phyloP scores from a whole-genome alignment of 1,284 basidiomycete species.

The Irpex lacteus region DNA sequence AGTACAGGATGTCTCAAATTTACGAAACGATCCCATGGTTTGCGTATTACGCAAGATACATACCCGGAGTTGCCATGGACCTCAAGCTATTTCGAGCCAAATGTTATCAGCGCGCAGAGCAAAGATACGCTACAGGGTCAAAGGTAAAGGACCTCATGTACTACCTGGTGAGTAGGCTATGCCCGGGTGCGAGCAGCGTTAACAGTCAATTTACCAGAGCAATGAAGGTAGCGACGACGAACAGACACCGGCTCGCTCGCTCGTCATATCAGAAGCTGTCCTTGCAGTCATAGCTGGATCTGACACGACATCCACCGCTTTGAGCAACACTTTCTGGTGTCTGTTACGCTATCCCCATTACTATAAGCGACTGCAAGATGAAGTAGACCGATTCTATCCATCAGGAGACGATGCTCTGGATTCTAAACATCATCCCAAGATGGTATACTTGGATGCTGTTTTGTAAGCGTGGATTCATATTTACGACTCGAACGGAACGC shows the following conservation, averaged over 20 bases:
- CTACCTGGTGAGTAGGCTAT: conserved; percentile 15
- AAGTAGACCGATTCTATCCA: conserved; percentile 41
- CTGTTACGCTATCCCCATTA: conserved; percentile 43
- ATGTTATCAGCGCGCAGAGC: conserved; percentile 27
- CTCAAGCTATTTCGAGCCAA: conserved; percentile 29
- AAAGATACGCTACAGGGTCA: conserved; percentile 33
- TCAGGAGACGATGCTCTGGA: conserved; percentile 19
- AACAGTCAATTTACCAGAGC: conserved; percentile 25
- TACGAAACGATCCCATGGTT: conserved; percentile 44
- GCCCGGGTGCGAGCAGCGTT: not conserved
- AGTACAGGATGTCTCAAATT: not conserved
- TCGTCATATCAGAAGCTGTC: conserved; percentile 42
- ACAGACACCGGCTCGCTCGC: conserved; percentile 31
- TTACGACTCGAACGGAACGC: not conserved
- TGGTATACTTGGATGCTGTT: conserved; percentile 26
- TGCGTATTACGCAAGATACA: conserved; percentile 26
- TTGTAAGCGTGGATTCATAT: conserved; percentile 7
- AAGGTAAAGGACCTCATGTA: conserved; percentile 47
- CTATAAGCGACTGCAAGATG: conserved; percentile 43
- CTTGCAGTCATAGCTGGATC: conserved; percentile 56
- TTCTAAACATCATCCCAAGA: conserved; percentile 11
- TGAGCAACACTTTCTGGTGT: conserved; percentile 45
- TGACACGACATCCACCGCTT: conserved; percentile 50
- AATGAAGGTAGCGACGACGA: conserved; percentile 44
- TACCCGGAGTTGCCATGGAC: conserved; percentile 30